Evolutionary conservation across 1,284 basidiomycete species (phyloP), one percentile per base, ranked within the genome.

Genomic region (Moesziomyces antarcticus): DNA sequence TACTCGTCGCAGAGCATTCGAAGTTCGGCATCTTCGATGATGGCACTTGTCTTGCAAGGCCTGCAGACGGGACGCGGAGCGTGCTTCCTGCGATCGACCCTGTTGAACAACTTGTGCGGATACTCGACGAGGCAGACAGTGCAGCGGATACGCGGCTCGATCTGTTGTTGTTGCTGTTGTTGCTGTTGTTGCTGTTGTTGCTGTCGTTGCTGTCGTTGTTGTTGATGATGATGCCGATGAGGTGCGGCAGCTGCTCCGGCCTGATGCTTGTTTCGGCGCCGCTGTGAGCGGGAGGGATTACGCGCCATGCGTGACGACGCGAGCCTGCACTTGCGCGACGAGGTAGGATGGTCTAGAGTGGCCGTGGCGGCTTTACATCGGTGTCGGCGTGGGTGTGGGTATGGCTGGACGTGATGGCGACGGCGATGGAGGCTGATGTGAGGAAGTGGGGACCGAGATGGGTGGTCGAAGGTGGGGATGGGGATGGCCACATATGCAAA

Each of bases 241-340:
- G 27, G 10, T 1, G 27, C 1, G 27, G 8, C 27, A 30, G 8
- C 27, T 1, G 27, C 27, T 8, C 27, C 27, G 10, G 27, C 27
- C 27, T 30, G 27, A 30, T 30, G 27, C 27, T 7, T 10, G 8
- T 30, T 8, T 30, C 27, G 27, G 8, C 27, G 27, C 27, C 27
- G 27, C 27, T 30, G 27, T 6, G 27, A 5, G 27, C 6, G 27
- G 27, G 27, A 30, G 27, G 27, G 22, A 11, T 45, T 45, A 9
- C 58, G 58, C 42, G 56, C 22, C 65, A 67, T 61, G 49, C 43
- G 33, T 57, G 65, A 54, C 65, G 65, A 64, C 50, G 55, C 54
- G 42, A 30, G 27, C 27, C 8, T n/a, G n/a, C n/a, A n/a, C 8
- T 30, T 30, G 27, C 27, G 4, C 8, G 27, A 30, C 27, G 27